A percentile compares a stretch with the other conserved stretches of the same genome.
These are phyloP conservation scores for Cryptosporidium meleagridis DNA, from an alignment of 169 alveolate genomes.

Conservation along the genomic window DNA sequence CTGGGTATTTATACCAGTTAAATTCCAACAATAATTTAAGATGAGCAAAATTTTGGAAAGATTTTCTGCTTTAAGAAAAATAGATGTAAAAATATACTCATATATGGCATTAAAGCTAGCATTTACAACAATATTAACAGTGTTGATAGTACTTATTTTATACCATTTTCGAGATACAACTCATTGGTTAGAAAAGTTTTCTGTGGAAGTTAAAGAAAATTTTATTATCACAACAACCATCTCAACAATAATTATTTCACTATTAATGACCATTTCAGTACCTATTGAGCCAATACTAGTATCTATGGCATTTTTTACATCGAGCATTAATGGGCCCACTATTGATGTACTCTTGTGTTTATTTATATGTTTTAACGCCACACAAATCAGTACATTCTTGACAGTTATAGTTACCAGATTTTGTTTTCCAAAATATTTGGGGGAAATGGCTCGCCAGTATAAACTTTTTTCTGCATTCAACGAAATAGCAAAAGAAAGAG, in stretches of 20 bases:
- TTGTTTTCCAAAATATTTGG: not conserved
- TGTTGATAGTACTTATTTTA: not conserved
- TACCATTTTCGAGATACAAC: not conserved
- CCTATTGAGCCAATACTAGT: conserved; percentile 60
- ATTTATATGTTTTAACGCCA: conserved; percentile 5
- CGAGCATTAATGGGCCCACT: conserved; percentile 3
- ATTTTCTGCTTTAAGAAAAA: not conserved
- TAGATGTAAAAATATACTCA: not conserved
- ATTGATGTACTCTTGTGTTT: conserved; percentile 1
- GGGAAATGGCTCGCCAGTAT: not conserved
- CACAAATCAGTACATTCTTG: conserved; percentile 32
- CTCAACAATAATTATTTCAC: conserved; percentile 7
- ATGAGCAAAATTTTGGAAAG: not conserved
- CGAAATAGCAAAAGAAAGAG: conserved; percentile 8
- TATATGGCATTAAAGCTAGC: conserved; percentile 29
- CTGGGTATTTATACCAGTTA: not conserved
- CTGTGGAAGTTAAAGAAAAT: conserved; percentile 1
- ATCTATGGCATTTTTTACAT: conserved; percentile 40
- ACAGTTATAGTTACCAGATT: not conserved
- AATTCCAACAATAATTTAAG: not conserved
- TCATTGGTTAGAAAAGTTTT: conserved; percentile 1
- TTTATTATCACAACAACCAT: not conserved
- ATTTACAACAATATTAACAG: not conserved
- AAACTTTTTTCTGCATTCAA: conserved; percentile 11
- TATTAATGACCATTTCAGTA: conserved; percentile 21